These are phyloP conservation scores for Ophiosphaerella korrae DNA, from an alignment of 2,329 filamentous ascomycete genomes.

Conservation along the genomic window DNA sequence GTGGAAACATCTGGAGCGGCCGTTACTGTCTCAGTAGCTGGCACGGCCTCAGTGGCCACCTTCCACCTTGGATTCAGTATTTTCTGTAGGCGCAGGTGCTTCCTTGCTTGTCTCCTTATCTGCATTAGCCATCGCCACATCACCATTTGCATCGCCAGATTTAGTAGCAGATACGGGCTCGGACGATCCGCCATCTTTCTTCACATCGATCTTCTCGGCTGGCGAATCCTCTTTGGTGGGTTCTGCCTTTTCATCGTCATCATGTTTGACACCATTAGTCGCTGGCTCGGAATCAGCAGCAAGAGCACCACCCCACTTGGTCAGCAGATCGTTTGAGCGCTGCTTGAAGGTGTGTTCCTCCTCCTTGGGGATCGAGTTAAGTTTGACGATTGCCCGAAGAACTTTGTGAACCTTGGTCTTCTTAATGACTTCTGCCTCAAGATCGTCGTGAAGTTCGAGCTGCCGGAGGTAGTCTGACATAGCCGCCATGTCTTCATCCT, in stretches of 20 bases:
- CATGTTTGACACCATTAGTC: conserved; percentile 44
- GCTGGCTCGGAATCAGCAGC: conserved; percentile 34
- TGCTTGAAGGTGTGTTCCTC: conserved; percentile 88
- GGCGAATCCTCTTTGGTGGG: conserved; percentile 35
- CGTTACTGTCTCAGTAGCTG: conserved; percentile 12
- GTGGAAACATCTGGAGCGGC: conserved; percentile 7
- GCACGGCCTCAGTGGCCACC: conserved; percentile 11
- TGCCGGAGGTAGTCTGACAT: conserved; percentile 81
- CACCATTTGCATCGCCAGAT: conserved; percentile 27
- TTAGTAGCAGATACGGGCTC: conserved; percentile 22
- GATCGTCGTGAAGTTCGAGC: conserved; percentile 77
- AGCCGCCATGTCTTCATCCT: conserved; percentile 78
- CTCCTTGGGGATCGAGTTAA: conserved; percentile 77
- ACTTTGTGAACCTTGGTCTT: conserved; percentile 99
- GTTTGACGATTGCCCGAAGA: conserved; percentile 89
- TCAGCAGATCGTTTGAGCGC: conserved; percentile 78
- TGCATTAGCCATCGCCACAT: conserved; percentile 33
- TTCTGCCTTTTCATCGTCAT: conserved; percentile 45
- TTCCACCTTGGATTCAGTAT: conserved; percentile 14
- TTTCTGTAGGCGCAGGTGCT: conserved; percentile 21
- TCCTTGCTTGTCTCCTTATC: conserved; percentile 25
- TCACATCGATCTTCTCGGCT: conserved; percentile 41
- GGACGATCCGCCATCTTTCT: conserved; percentile 30
- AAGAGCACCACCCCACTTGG: conserved; percentile 85
- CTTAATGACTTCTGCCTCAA: conserved; percentile 88